phyloP scores from a whole-genome alignment of 768 basidiomycete genomes.

The Termitomyces heimii region DNA sequence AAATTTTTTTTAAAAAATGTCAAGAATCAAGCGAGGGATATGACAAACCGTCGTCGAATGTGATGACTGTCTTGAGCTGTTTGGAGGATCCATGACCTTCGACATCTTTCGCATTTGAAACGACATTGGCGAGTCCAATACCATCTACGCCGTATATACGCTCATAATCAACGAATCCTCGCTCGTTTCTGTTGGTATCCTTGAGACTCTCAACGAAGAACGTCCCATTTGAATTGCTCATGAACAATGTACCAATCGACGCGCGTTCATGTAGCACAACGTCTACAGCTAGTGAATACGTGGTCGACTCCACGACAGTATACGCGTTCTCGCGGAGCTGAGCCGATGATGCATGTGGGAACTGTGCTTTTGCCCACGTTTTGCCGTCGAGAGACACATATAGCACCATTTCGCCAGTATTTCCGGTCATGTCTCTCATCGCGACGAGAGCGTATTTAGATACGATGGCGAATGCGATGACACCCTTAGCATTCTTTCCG shows the following conservation, averaged over 20 bases:
- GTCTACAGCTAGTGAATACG: conserved; percentile 91
- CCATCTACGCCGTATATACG: conserved; percentile 82
- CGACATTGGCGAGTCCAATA: conserved; percentile 86
- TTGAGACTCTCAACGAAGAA: conserved; percentile 88
- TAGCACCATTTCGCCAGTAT: conserved; percentile 68
- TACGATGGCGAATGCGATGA: conserved; percentile 91
- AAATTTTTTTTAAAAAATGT: conserved; percentile 18
- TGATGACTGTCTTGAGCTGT: conserved; percentile 71
- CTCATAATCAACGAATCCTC: conserved; percentile 93
- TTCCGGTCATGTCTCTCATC: conserved; percentile 59
- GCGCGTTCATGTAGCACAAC: conserved; percentile 70
- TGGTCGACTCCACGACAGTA: conserved; percentile 91
- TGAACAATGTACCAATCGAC: conserved; percentile 85
- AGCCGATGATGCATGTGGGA: conserved; percentile 84
- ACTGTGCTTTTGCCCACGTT: conserved; percentile 83
- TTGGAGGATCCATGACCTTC: conserved; percentile 67
- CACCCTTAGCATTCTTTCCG: conserved; percentile 77
- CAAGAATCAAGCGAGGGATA: not conserved
- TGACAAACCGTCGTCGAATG: conserved; percentile 69
- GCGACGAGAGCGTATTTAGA: conserved; percentile 92
- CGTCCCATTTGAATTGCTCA: conserved; percentile 94
- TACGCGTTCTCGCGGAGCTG: conserved; percentile 87
- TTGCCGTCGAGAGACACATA: conserved; percentile 84
- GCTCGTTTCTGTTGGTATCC: conserved; percentile 86
- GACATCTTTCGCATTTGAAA: conserved; percentile 79